These are phyloP conservation scores for Aphanoascus verrucosus DNA, from an alignment of 2,329 filamentous ascomycete genomes.

Conservation along the genomic window DNA sequence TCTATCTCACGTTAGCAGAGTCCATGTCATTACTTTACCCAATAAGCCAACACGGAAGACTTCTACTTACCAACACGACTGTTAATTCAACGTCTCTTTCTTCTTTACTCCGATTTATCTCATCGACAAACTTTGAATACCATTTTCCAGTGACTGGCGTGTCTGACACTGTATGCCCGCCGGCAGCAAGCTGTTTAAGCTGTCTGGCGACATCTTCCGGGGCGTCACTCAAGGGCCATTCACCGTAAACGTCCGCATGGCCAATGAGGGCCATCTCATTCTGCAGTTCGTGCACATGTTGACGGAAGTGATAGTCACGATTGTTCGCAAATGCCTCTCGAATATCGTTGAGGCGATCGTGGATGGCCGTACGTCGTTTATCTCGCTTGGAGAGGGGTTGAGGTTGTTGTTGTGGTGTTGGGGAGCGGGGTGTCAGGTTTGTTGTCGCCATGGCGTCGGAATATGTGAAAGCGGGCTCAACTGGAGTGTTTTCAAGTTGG, in stretches of 20 bases:
- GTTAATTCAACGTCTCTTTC: conserved; percentile 74
- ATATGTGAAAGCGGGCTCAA: not conserved
- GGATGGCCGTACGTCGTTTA: conserved; percentile 72
- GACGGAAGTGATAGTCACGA: conserved; percentile 71
- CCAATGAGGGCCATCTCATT: conserved; percentile 78
- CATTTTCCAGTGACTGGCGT: conserved; percentile 61
- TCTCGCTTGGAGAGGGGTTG: conserved; percentile 65
- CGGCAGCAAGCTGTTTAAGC: conserved; percentile 46
- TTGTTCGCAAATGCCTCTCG: conserved; percentile 69
- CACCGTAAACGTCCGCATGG: conserved; percentile 68
- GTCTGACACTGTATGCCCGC: conserved; percentile 58
- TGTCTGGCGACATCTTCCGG: conserved; percentile 57
- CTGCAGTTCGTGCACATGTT: conserved; percentile 85
- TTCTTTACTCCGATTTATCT: conserved; percentile 81
- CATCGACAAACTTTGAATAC: conserved; percentile 74
- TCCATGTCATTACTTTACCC: not conserved
- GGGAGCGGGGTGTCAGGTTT: conserved; percentile 6
- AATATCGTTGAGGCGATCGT: conserved; percentile 66
- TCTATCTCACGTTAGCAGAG: conserved; percentile 29
- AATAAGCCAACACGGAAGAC: not conserved
- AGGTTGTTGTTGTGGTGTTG: conserved; percentile 10
- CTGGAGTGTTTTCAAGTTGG: not conserved
- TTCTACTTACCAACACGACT: conserved; percentile 59
- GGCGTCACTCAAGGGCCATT: conserved; percentile 55
- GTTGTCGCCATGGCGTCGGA: conserved; percentile 2